phyloP scores from a whole-genome alignment of 1,284 basidiomycete genomes.

The Tilletiopsis washingtonensis region DNA sequence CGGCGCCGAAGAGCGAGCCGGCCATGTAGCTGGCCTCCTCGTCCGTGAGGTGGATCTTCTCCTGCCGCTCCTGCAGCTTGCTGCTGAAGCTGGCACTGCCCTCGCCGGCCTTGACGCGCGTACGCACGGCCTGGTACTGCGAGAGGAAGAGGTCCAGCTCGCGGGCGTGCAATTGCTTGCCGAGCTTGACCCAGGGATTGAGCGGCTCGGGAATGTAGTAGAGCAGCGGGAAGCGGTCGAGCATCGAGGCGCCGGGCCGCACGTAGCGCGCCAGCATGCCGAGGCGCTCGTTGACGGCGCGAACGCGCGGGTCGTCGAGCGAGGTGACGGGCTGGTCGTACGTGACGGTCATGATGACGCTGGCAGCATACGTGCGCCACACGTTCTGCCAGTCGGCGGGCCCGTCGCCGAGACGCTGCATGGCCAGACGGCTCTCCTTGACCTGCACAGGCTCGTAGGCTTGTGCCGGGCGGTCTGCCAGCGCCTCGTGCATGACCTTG shows the following conservation, averaged over 20 bases:
- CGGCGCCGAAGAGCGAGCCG: conserved; percentile 47
- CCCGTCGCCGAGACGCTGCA: conserved; percentile 7
- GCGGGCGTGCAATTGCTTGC: not conserved
- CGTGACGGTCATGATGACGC: conserved; percentile 19
- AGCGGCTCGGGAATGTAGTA: conserved; percentile 14
- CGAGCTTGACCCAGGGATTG: conserved; percentile 18
- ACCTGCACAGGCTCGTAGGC: conserved; percentile 20
- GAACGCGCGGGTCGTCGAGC: conserved; percentile 17
- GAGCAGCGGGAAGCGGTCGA: conserved; percentile 17
- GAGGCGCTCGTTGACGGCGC: conserved; percentile 12
- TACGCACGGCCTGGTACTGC: conserved; percentile 9
- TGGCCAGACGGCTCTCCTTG: conserved; percentile 9
- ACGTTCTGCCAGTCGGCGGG: conserved; percentile 9
- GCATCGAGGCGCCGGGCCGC: conserved; percentile 13
- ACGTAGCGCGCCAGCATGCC: conserved; percentile 11
- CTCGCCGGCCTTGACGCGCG: conserved; percentile 17
- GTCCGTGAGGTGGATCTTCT: conserved; percentile 31
- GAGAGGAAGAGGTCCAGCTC: conserved; percentile 33
- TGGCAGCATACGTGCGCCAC: conserved; percentile 19
- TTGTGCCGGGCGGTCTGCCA: conserved; percentile 18
- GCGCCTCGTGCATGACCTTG: conserved; percentile 15
- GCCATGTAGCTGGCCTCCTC: conserved; percentile 40
- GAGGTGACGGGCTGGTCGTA: conserved; percentile 6
- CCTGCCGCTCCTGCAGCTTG: conserved; percentile 38
- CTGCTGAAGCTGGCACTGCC: conserved; percentile 50